Conservation (phyloP, 345 rosid genomes). For the Eucalyptus polyanthemos region DNA sequence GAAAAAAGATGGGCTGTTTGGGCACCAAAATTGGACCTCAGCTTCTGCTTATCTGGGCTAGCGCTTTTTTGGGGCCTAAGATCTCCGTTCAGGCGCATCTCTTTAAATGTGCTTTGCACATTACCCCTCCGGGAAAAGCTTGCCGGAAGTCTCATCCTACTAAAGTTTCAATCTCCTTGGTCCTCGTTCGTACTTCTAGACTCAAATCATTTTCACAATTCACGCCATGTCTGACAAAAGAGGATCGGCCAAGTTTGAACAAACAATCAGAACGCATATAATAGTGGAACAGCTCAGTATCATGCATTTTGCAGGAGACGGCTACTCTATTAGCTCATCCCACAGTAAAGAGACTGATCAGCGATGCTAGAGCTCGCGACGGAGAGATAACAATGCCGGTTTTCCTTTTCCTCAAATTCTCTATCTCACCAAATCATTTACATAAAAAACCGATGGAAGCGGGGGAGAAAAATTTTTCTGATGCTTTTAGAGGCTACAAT, state of each 20-base stretch:
- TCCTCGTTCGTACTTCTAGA: neutral
- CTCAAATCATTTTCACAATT: neutral
- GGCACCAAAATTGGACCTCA: neutral
- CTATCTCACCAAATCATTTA: neutral
- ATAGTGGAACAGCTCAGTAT: neutral
- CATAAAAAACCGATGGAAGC: neutral
- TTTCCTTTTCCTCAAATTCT: neutral
- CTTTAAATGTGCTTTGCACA: neutral
- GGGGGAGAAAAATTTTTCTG: neutral
- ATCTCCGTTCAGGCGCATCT: neutral
- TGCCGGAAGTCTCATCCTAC: neutral
- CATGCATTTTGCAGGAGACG: neutral
- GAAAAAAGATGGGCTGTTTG: neutral
- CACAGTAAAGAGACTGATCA: neutral
- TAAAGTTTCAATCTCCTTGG: neutral
- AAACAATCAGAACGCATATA: neutral
- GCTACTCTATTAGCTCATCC: neutral
- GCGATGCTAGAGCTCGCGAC: neutral
- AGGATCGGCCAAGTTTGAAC: neutral
- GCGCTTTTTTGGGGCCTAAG: neutral
- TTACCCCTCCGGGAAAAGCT: neutral
- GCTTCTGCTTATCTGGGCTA: neutral
- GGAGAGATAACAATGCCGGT: neutral
- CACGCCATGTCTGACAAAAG: neutral
- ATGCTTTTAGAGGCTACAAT: neutral